phyloP scores from a whole-genome alignment of 148 eudicot species.

The Salicornia ramosissima region DNA sequence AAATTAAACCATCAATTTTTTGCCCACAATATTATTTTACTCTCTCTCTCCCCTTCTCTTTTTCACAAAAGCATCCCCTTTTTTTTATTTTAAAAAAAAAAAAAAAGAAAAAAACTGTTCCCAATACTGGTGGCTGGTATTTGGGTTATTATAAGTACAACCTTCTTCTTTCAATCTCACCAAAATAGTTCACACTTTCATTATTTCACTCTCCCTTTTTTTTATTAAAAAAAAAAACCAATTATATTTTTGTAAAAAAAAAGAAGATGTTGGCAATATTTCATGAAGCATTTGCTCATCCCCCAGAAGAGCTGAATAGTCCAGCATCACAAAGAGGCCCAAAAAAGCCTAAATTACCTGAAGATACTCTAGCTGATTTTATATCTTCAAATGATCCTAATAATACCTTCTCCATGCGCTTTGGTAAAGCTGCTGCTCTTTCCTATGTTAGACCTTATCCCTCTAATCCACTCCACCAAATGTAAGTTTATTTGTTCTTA shows the following conservation, averaged over 20 bases:
- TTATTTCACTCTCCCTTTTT: background rate
- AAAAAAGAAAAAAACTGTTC: background rate
- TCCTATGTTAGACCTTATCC: conserved; percentile 56
- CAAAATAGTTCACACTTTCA: background rate
- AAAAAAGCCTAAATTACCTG: conserved; percentile 52
- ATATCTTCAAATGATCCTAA: conserved; percentile 38
- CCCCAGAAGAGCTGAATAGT: conserved; percentile 90
- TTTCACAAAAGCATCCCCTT: too few species aligned
- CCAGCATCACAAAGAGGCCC: conserved; percentile 50
- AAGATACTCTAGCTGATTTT: conserved; percentile 64
- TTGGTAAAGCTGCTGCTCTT: conserved; percentile 70
- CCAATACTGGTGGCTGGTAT: background rate
- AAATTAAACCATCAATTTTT: background rate
- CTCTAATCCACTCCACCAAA: conserved; percentile 30
- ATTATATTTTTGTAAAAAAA: background rate
- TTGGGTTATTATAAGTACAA: background rate
- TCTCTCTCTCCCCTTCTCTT: background rate
- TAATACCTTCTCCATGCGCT: conserved; percentile 52
- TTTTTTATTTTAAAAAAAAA: too few species aligned
- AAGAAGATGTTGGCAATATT: conserved; percentile 79
- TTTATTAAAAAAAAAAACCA: background rate
- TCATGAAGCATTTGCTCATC: conserved; percentile 81
- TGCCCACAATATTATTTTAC: conserved; percentile 14
- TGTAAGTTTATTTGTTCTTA: conserved; percentile 26
- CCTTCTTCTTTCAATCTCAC: background rate